phyloP scores from a whole-genome alignment of 192 early-diverging fungal species.

The Haplosporangium gracile region DNA sequence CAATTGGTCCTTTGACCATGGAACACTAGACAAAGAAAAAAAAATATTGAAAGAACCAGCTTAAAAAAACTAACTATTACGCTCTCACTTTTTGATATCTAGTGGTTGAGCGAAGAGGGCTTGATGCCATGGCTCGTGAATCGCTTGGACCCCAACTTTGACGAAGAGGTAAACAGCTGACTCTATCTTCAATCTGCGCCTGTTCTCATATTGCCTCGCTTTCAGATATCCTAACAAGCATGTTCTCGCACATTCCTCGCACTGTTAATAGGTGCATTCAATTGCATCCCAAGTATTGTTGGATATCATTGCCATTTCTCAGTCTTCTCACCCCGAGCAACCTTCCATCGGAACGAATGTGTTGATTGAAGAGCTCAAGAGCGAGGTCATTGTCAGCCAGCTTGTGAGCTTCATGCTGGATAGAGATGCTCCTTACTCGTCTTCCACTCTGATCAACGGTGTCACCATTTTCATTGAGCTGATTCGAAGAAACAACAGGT shows the following conservation, averaged over 20 bases:
- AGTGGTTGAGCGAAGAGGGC: constrained; percentile 90
- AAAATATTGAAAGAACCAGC: background rate
- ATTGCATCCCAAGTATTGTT: constrained; percentile 84
- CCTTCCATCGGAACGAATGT: constrained; percentile 75
- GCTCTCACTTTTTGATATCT: background rate
- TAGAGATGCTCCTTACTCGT: constrained; percentile 77
- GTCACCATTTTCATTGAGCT: constrained; percentile 98
- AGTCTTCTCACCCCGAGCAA: constrained; percentile 75
- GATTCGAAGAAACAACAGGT: constrained; percentile 97
- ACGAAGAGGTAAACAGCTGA: constrained; percentile 74
- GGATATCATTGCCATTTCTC: constrained; percentile 88
- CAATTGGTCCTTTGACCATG: background rate
- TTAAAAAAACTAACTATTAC: background rate
- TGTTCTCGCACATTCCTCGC: background rate
- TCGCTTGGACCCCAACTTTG: constrained; percentile 82
- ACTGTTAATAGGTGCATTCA: constrained; percentile 71
- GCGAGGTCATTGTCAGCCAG: constrained; percentile 81
- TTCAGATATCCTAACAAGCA: background rate
- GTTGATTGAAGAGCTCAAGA: constrained; percentile 77
- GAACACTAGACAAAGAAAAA: background rate
- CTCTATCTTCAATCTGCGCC: background rate
- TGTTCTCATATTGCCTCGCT: background rate
- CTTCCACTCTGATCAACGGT: constrained; percentile 93
- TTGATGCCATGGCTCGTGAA: constrained; percentile 84
- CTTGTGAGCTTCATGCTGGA: constrained; percentile 94